Base-by-base conservation (phyloP, 2,329 filamentous ascomycete species). In the Pseudogymnoascus sp. region DNA sequence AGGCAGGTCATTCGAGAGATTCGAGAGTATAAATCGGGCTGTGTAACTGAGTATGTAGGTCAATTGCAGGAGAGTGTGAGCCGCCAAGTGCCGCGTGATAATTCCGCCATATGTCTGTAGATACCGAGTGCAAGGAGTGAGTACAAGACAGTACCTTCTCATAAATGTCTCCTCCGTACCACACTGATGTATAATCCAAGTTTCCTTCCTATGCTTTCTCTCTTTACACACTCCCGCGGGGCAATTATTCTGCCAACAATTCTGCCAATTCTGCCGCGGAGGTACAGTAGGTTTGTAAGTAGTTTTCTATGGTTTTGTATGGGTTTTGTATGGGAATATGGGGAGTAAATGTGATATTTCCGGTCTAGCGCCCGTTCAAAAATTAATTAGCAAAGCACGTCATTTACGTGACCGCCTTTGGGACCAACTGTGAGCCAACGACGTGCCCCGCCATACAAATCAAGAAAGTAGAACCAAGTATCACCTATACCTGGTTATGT, bases 311-410 rank as follows among this genome's bases (percentile, higher is more conserved):
- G 5, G 12, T 12, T 42, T 42, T 42, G 39, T 42, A 25, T 42
- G 18, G 39, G 21, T 21, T 21, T 21, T 21, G 21, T 21, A 21
- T 21, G 21, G 39, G 25, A 25, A n/a, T 39, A 18, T 39, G 7
- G 39, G 2, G 15, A 35, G 33, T 37, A 37, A 37, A 13, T 37
- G 35, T 7, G 13, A 29, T n/a, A 48, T 29, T n/a, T 48, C 25
- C 25, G 42, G 42, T 6, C 42, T 48, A 48, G 42, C 42, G 42
- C 42, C 42, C 42, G 25, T 27, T 48, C 42, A 48, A 48, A 48
- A 48, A 48, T 48, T 48, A 48, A 48, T 48, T 48, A 48, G 42
- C 25, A 48, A 48, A 48, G 42, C 42, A 48, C 42, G 42, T 48
- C 42, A 48, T 48, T 48, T 48, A 48, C 10, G 12, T 48, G 42